Conservation (phyloP, 805 yeast genomes). For the Sugiyamaella marilandica region DNA sequence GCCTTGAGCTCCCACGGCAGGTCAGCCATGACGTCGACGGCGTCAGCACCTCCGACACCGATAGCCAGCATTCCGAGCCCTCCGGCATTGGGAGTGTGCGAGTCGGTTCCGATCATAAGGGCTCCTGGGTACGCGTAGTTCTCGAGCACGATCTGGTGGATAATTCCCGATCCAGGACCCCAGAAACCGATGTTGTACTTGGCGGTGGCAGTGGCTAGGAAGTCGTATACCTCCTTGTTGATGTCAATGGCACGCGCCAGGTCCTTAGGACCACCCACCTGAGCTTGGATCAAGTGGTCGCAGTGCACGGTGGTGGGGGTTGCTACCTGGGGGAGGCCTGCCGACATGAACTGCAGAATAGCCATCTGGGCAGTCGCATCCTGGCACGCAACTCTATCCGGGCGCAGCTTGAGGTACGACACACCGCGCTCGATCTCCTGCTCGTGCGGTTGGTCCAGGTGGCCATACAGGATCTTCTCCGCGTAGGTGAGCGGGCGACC, state of each 20-base stretch:
- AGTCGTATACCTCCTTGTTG: constrained; percentile 92
- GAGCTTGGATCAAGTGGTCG: constrained; percentile 96
- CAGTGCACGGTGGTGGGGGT: constrained; percentile 96
- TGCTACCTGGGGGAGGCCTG: constrained; percentile 85
- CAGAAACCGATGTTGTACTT: constrained; percentile 97
- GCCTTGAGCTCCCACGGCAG: constrained; percentile 98
- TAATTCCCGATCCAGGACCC: constrained; percentile 98
- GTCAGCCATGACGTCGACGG: constrained; percentile 93
- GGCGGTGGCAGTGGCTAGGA: constrained; percentile 82
- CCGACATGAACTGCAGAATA: constrained; percentile 91
- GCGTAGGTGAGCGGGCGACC: constrained; percentile 91
- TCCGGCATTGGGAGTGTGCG: constrained; percentile 98
- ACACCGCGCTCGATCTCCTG: constrained; percentile 83
- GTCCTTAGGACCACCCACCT: constrained; percentile 82
- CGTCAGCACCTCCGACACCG: constrained; percentile 99
- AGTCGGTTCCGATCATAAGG: constrained; percentile 92
- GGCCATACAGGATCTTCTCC: constrained; percentile 92
- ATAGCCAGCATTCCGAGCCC: constrained; percentile 97
- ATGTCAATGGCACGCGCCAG: constrained; percentile 79
- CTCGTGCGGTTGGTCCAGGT: constrained; percentile 87
- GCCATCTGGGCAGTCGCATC: constrained; percentile 99
- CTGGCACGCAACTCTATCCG: constrained; percentile 98
- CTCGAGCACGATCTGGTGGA: constrained; percentile 94
- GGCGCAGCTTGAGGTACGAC: constrained; percentile 88
- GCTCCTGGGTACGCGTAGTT: constrained; percentile 98